A percentile compares a stretch with the other conserved stretches of the same genome.
Evolutionary conservation across 2,329 filamentous ascomycete genomes (phyloP).

Genomic region (Trichoderma hamatum): DNA sequence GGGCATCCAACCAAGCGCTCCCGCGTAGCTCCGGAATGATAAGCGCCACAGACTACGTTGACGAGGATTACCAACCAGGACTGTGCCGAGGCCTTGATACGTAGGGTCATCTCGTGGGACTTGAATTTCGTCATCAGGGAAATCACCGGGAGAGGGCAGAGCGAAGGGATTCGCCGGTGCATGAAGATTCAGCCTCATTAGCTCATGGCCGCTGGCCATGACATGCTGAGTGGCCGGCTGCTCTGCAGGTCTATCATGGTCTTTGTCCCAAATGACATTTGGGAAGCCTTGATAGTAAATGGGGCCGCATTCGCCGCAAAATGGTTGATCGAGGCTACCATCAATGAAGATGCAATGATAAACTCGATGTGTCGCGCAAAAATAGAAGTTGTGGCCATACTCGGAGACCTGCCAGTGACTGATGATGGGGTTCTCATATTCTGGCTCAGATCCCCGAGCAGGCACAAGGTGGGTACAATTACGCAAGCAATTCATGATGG

Average conservation of each 20-base stretch:
- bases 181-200: not conserved
- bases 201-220: not conserved
- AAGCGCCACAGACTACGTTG: conserved; percentile 34
- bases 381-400: conserved; percentile 37
- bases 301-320: conserved; percentile 41
- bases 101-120: conserved; percentile 34
- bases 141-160: not conserved
- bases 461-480: not conserved
- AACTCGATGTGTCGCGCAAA: conserved; percentile 37
- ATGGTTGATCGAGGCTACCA: conserved; percentile 32
- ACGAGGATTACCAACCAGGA: conserved; percentile 33
- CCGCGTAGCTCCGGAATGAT: conserved; percentile 36
- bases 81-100: conserved; percentile 31
- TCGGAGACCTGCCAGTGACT: conserved; percentile 30
- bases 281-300: conserved; percentile 33
- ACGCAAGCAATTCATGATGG: not conserved
- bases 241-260: conserved; percentile 28
- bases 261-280: conserved; percentile 32
- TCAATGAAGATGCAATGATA: conserved; percentile 36
- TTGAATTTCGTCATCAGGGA: conserved; percentile 12
- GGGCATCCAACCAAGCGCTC: conserved; percentile 37
- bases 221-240: conserved; percentile 5
- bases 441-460: not conserved
- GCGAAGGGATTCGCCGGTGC: not conserved
- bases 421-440: conserved; percentile 15